Conservation (phyloP, 2,329 filamentous ascomycete genomes). For the Tympanopsis confertula region DNA sequence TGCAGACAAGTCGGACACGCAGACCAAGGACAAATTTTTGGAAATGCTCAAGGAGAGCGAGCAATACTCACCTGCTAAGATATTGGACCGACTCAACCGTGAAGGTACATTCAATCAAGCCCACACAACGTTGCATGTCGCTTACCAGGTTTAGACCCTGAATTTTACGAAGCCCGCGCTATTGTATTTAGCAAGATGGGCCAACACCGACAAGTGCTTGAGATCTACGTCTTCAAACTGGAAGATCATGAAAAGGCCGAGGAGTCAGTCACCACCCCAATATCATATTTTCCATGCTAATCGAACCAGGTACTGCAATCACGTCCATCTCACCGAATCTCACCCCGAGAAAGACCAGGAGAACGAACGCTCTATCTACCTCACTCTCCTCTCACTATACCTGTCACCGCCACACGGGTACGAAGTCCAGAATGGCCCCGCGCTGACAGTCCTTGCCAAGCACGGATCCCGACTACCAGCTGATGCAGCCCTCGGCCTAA, state of each 20-base stretch:
- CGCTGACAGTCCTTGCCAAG: slow-evolving; percentile 46
- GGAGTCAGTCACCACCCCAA: slow-evolving; percentile 26
- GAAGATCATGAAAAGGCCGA: slow-evolving; percentile 49
- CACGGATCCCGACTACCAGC: slow-evolving; percentile 53
- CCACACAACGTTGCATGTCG: background rate
- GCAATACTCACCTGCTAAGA: slow-evolving; percentile 44
- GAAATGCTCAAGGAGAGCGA: slow-evolving; percentile 41
- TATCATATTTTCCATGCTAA: background rate
- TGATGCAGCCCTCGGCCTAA: slow-evolving; percentile 45
- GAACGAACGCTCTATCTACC: background rate
- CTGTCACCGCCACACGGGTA: slow-evolving; percentile 43
- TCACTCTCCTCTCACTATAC: slow-evolving; percentile 37
- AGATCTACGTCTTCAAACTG: slow-evolving; percentile 56
- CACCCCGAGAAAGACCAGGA: slow-evolving; percentile 18
- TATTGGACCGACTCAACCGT: slow-evolving; percentile 39
- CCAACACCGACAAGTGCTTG: slow-evolving; percentile 51
- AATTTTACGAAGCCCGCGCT: slow-evolving; percentile 48
- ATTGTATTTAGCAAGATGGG: slow-evolving; percentile 57
- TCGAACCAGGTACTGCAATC: slow-evolving; percentile 39
- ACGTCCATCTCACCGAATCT: slow-evolving; percentile 36
- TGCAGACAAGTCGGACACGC: slow-evolving; percentile 14
- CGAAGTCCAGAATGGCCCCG: slow-evolving; percentile 41
- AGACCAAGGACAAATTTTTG: slow-evolving; percentile 36
- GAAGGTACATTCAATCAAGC: slow-evolving; percentile 27
- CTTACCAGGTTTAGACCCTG: slow-evolving; percentile 28